Evolutionary conservation across 495 filamentous ascomycete genomes (phyloP).

Genomic region (Monascus purpureus): DNA sequence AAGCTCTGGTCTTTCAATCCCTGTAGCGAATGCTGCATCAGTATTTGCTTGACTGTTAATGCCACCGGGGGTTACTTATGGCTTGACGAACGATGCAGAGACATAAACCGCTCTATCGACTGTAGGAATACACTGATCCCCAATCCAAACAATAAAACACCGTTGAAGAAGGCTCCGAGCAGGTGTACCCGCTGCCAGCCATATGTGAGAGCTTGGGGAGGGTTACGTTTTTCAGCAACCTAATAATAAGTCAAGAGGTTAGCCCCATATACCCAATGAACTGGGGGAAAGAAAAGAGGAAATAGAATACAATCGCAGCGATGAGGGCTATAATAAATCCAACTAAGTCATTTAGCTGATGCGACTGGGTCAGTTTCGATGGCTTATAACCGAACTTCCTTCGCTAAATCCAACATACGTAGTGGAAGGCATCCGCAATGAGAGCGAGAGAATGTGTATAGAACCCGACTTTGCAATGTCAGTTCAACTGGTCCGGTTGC

Average conservation of each 20-base stretch:
- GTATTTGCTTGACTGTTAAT: not conserved
- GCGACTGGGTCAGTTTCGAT: not conserved
- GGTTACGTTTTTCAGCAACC: conserved; percentile 14
- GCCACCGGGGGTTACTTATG: not conserved
- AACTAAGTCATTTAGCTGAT: conserved; percentile 76
- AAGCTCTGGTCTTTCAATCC: conserved; percentile 55
- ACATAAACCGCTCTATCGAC: conserved; percentile 66
- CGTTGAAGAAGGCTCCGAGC: conserved; percentile 81
- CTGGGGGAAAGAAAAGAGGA: not conserved
- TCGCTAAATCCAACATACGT: conserved; percentile 38
- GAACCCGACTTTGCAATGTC: conserved; percentile 45
- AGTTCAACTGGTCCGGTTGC: not conserved
- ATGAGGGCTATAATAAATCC: conserved; percentile 74
- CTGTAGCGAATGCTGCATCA: conserved; percentile 15
- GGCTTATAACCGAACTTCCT: conserved; percentile 1
- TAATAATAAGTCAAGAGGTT: conserved; percentile 3
- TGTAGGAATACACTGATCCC: conserved; percentile 89
- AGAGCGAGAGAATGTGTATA: conserved; percentile 72
- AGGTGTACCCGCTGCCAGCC: conserved; percentile 79
- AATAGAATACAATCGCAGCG: conserved; percentile 58
- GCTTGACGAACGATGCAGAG: conserved; percentile 20
- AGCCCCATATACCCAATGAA: not conserved
- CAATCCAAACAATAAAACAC: conserved; percentile 79
- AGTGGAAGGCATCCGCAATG: conserved; percentile 89
- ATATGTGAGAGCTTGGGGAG: conserved; percentile 29